These are phyloP conservation scores for Petasospora fabianii DNA, from an alignment of 1,139 yeast genomes.

Conservation along the genomic window DNA sequence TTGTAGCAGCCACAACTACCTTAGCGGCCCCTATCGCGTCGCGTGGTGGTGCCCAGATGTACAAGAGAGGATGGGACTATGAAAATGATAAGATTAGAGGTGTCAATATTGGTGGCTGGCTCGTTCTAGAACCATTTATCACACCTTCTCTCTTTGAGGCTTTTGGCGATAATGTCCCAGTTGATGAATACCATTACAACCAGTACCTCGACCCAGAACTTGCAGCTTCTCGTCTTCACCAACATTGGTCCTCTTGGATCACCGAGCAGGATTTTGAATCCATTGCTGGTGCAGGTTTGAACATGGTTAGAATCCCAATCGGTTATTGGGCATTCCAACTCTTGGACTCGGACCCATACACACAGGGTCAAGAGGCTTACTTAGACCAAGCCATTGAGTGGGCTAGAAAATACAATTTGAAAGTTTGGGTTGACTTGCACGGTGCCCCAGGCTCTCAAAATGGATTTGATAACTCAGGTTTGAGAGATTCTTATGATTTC, in stretches of 20 bases:
- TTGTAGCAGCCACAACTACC: slow-evolving; percentile 7
- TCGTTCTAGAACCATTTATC: slow-evolving; percentile 61
- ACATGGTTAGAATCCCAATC: slow-evolving; percentile 60
- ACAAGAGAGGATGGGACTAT: slow-evolving; percentile 24
- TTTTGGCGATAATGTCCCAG: slow-evolving; percentile 39
- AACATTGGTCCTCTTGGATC: slow-evolving; percentile 54
- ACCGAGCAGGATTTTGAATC: slow-evolving; percentile 49
- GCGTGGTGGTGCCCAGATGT: slow-evolving; percentile 23
- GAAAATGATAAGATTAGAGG: slow-evolving; percentile 33
- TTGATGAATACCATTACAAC: slow-evolving; percentile 57
- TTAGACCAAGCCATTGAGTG: slow-evolving; percentile 53
- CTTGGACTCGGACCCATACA: slow-evolving; percentile 51
- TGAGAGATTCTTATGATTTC: slow-evolving; percentile 52
- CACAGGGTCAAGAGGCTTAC: slow-evolving; percentile 47
- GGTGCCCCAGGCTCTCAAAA: slow-evolving; percentile 69
- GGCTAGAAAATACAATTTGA: slow-evolving; percentile 47
- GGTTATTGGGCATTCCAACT: slow-evolving; percentile 66
- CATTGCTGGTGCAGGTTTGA: slow-evolving; percentile 49
- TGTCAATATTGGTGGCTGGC: slow-evolving; percentile 64
- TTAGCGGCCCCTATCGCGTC: slow-evolving; percentile 22
- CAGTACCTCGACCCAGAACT: slow-evolving; percentile 43
- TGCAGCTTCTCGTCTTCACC: slow-evolving; percentile 39
- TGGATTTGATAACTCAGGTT: slow-evolving; percentile 69
- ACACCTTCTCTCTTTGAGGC: slow-evolving; percentile 54
- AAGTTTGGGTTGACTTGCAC: slow-evolving; percentile 62